Base-by-base conservation (phyloP, 441 rosid species). In the Viola pubescens region DNA sequence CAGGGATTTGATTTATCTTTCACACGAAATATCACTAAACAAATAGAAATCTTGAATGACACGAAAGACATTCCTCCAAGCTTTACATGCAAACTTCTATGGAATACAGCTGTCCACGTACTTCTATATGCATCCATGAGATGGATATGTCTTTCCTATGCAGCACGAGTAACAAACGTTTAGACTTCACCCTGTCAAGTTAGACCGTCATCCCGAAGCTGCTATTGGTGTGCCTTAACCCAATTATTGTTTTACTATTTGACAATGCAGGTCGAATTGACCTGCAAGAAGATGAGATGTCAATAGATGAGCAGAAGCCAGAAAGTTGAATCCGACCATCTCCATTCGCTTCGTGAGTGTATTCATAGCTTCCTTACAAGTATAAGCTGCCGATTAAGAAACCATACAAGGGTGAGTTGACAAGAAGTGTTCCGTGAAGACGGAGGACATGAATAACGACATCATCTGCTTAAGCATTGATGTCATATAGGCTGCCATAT, bases 201-300 rank as follows among this genome's bases (percentile, higher is more conserved):
- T 26, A 26, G 34, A 1, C 34, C 34, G 3, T 26, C 34, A 26
- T 37, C 42, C 34, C 38, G 3, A 4, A 54, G 8, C 4, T 39
- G 48, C 51, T 1, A 12, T 3, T n/a, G 41, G 11, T 14, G 0
- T 9, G 40, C 37, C 56, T 50, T 39, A 44, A 12, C 13, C 45
- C 12, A 4, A 37, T 12, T 11, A 1, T 4, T 3, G 26, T 52
- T 63, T 47, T 51, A 48, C 60, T 63, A 10, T 59, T 37, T 44
- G 56, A 55, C 34, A 54, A 13, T 48, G 59, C 80, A 87, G 94
- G 84, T 59, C 79, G 58, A 64, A 82, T 79, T 26, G 80, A 84
- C 58, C 65, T 84, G 56, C 73, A 73, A 67, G 90, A 78, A 68
- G 61, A 79, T 10, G 73, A 54, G 9, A 74, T 60, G 41, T 46